Evolutionary conservation across 441 rosid genomes (phyloP).

Genomic region (Arabidopsis lyrata): DNA sequence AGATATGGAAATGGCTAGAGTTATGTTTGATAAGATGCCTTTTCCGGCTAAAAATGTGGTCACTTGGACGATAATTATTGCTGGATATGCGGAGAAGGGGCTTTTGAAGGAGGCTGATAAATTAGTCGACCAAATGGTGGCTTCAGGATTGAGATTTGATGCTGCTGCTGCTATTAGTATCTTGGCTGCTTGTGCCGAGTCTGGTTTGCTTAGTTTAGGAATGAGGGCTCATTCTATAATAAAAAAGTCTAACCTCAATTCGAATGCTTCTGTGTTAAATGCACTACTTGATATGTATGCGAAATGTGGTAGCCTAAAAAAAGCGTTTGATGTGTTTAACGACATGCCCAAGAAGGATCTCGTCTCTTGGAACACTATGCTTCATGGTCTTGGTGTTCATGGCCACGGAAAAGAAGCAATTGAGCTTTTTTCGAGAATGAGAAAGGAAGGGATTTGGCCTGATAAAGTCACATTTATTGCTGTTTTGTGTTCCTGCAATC

Average conservation of each 20-base stretch:
- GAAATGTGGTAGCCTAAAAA: constrained; percentile 72
- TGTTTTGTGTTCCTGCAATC: constrained; percentile 82
- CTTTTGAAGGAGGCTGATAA: constrained; percentile 59
- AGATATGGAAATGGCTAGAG: constrained; percentile 81
- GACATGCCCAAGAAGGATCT: constrained; percentile 63
- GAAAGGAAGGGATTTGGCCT: constrained; percentile 65
- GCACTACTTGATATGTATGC: constrained; percentile 86
- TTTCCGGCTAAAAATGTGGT: constrained; percentile 67
- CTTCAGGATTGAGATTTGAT: constrained; percentile 58
- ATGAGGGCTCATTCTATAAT: constrained; percentile 60
- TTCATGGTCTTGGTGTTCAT: constrained; percentile 79
- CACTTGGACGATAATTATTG: constrained; percentile 87
- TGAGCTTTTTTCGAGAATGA: constrained; percentile 66
- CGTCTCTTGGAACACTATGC: constrained; percentile 86
- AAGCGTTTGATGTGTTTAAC: constrained; percentile 66
- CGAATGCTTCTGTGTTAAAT: constrained; percentile 59
- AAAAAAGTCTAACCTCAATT: constrained; percentile 48
- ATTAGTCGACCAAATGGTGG: constrained; percentile 65
- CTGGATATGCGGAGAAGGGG: constrained; percentile 85
- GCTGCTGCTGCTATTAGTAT: constrained; percentile 67
- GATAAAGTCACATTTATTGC: constrained; percentile 72
- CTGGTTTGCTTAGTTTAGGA: constrained; percentile 79
- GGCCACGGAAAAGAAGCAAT: constrained; percentile 75
- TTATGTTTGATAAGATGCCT: constrained; percentile 74
- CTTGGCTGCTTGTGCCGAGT: constrained; percentile 81